phyloP scores from a whole-genome alignment of 1,284 basidiomycete species.

The Microbotryum lychnidis-dioicae region DNA sequence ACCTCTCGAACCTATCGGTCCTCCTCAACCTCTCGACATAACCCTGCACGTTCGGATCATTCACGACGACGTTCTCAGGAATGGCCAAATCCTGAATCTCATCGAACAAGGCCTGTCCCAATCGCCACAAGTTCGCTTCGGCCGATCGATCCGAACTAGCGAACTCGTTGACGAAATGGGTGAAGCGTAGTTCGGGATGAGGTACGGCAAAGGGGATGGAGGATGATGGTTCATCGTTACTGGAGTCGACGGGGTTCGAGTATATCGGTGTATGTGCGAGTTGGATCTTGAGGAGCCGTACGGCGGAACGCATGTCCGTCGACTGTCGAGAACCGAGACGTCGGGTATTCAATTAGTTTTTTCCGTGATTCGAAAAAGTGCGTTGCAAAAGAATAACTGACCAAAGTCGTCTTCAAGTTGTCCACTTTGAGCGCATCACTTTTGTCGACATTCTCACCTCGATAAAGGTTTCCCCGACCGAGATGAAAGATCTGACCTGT shows the following conservation, averaged over 20 bases:
- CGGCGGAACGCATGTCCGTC: constrained; percentile 47
- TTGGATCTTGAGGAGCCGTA: constrained; percentile 71
- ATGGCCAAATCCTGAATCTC: constrained; percentile 55
- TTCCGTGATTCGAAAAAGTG: not conserved
- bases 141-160: constrained; percentile 62
- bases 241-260: constrained; percentile 41
- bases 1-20: constrained; percentile 71
- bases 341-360: constrained; percentile 17
- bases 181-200: constrained; percentile 59
- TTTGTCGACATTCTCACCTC: not conserved
- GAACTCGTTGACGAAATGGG: constrained; percentile 67
- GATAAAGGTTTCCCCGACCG: constrained; percentile 45
- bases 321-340: constrained; percentile 34
- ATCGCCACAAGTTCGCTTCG: constrained; percentile 72
- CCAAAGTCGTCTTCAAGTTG: constrained; percentile 15
- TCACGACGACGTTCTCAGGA: constrained; percentile 45
- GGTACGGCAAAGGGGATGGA: constrained; percentile 56
- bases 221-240: constrained; percentile 37
- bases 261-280: constrained; percentile 63
- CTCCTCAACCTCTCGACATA: constrained; percentile 46
- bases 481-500: constrained; percentile 67
- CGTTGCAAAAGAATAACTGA: constrained; percentile 1
- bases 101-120: constrained; percentile 89
- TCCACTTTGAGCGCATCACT: constrained; percentile 12
- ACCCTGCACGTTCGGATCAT: not conserved